These are phyloP conservation scores for Penicillium manginii DNA, from an alignment of 495 filamentous ascomycete species.

Conservation along the genomic window DNA sequence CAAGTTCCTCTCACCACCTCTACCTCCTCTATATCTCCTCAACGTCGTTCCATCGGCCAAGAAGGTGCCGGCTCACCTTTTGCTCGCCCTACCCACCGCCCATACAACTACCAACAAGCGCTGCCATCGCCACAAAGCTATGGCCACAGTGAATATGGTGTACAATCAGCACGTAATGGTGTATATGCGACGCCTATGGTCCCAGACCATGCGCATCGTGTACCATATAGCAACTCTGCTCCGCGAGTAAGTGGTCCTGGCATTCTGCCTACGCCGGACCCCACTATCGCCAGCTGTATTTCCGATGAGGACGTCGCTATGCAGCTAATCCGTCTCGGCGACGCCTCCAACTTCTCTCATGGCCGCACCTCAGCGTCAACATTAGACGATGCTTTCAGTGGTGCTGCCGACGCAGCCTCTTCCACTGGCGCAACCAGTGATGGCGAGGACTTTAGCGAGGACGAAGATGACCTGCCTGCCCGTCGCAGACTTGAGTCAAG, in stretches of 20 bases:
- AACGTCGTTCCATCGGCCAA: slow-evolving; percentile 69
- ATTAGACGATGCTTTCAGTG: slow-evolving; percentile 87
- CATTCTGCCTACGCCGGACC: slow-evolving; percentile 90
- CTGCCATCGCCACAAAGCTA: slow-evolving; percentile 81
- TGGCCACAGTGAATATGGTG: slow-evolving; percentile 56
- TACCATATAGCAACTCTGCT: slow-evolving; percentile 51
- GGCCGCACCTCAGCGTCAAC: slow-evolving; percentile 93
- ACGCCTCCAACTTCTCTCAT: slow-evolving; percentile 85
- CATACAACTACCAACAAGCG: slow-evolving; percentile 70
- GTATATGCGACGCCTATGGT: slow-evolving; percentile 58
- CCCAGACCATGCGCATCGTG: slow-evolving; percentile 64
- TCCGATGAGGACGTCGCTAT: slow-evolving; percentile 98
- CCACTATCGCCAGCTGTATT: slow-evolving; percentile 90
- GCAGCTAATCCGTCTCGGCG: slow-evolving; percentile 93
- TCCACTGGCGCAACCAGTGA: slow-evolving; percentile 82
- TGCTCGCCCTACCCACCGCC: slow-evolving; percentile 69
- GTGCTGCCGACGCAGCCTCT: slow-evolving; percentile 81
- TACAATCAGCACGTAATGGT: slow-evolving; percentile 39
- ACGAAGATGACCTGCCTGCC: slow-evolving; percentile 65
- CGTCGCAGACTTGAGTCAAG: slow-evolving; percentile 63
- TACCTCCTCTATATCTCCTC: slow-evolving; percentile 89
- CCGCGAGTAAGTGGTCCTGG: slow-evolving; percentile 50
- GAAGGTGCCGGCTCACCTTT: slow-evolving; percentile 69
- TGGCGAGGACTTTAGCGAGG: slow-evolving; percentile 75
- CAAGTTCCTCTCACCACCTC: slow-evolving; percentile 89